phyloP scores from a whole-genome alignment of 805 yeast species.

The Starmerella floris region DNA sequence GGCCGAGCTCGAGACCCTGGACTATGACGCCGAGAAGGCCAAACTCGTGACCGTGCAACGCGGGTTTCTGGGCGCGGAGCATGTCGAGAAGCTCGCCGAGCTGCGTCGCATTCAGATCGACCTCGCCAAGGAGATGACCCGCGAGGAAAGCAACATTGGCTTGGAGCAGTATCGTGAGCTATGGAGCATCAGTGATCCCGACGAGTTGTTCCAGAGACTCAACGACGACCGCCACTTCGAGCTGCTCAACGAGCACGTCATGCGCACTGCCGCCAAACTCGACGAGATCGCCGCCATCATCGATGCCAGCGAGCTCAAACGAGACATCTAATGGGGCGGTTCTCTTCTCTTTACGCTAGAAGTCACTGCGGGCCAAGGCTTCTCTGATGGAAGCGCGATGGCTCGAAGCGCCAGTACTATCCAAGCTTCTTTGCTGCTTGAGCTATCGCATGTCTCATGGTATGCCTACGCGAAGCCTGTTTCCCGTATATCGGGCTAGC shows the following conservation, averaged over 20 bases:
- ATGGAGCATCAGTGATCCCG: constrained; percentile 21
- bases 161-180: constrained; percentile 27
- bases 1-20: constrained; percentile 77
- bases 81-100: constrained; percentile 38
- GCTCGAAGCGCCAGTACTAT: too few species aligned
- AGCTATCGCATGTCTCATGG: too few species aligned
- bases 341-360: too few species aligned
- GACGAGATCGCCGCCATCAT: constrained; percentile 38
- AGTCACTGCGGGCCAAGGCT: too few species aligned
- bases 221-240: constrained; percentile 42
- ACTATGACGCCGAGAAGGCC: constrained; percentile 58
- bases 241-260: constrained; percentile 38
- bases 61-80: constrained; percentile 32
- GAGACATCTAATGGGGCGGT: background rate
- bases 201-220: constrained; percentile 27
- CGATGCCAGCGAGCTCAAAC: constrained; percentile 20
- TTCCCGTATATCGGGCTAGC: too few species aligned
- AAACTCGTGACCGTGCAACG: constrained; percentile 24
- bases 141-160: constrained; percentile 22
- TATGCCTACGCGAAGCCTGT: too few species aligned
- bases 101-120: constrained; percentile 46
- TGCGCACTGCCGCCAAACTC: constrained; percentile 37
- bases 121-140: constrained; percentile 33
- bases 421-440: too few species aligned
- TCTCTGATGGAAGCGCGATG: too few species aligned